Evolutionary conservation across 2,329 filamentous ascomycete genomes (phyloP).

Genomic region (Trichoderma atrobrunneum): DNA sequence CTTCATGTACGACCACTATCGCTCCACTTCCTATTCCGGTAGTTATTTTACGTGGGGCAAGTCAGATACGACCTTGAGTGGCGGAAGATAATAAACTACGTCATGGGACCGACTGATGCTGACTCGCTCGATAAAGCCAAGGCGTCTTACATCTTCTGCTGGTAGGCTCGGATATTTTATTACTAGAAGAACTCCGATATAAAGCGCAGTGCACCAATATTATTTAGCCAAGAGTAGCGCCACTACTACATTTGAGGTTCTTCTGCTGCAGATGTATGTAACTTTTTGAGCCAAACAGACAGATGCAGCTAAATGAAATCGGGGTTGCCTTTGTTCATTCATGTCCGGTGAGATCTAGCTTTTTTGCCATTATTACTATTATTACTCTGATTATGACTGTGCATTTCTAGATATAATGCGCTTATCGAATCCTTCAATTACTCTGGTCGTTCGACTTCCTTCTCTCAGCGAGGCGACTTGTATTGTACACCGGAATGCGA

Average conservation of each 20-base stretch:
- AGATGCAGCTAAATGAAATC: background rate
- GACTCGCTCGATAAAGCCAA: background rate
- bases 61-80: background rate
- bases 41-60: background rate
- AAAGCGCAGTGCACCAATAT: background rate
- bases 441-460: background rate
- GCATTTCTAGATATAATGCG: background rate
- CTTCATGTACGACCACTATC: background rate
- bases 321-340: background rate
- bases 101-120: background rate
- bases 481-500: background rate
- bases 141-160: background rate
- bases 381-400: background rate
- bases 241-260: background rate
- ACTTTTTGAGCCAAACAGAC: background rate
- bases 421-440: background rate
- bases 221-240: background rate
- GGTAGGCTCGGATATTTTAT: background rate
- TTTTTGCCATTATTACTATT: background rate
- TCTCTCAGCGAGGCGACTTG: background rate
- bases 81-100: background rate
- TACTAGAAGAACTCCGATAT: background rate
- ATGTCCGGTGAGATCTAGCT: background rate
- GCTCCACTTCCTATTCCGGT: background rate
- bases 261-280: background rate